Evolutionary conservation across 768 basidiomycete species (phyloP).

Genomic region (Calocybe gangraenosa): DNA sequence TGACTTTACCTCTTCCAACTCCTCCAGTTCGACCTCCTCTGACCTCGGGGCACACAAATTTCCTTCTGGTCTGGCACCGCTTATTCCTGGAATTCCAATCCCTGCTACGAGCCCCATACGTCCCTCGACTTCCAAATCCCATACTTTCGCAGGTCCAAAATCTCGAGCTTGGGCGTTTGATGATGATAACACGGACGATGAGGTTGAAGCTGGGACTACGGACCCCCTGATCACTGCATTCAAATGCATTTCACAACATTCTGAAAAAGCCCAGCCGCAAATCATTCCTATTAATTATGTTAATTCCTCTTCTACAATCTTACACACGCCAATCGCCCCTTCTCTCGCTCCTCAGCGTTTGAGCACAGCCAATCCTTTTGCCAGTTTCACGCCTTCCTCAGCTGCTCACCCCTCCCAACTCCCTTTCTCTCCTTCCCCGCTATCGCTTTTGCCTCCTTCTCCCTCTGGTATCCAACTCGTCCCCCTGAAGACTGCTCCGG

Average conservation of each 20-base stretch:
- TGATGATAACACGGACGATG: slow-evolving; percentile 13
- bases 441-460: slow-evolving; percentile 8
- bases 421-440: slow-evolving; percentile 5
- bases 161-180: slow-evolving; percentile 15
- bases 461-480: slow-evolving; percentile 9
- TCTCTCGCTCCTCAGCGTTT: slow-evolving; percentile 7
- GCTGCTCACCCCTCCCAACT: slow-evolving; percentile 2
- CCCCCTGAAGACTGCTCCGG: neutral
- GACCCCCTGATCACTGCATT: slow-evolving; percentile 13
- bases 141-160: neutral
- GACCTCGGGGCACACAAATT: slow-evolving; percentile 19
- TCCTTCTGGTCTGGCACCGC: slow-evolving; percentile 11
- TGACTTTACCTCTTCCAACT: slow-evolving; percentile 17
- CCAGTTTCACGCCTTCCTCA: slow-evolving; percentile 5
- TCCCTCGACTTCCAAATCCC: neutral
- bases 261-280: neutral
- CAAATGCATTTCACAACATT: slow-evolving; percentile 6
- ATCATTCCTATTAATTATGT: slow-evolving; percentile 9
- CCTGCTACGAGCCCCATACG: slow-evolving; percentile 9
- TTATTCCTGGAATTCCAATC: slow-evolving; percentile 20
- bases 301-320: neutral
- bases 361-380: slow-evolving; percentile 9
- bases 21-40: slow-evolving; percentile 17
- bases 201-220: slow-evolving; percentile 1
- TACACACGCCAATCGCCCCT: neutral